Evolutionary conservation across 495 filamentous ascomycete species (phyloP), one percentile per base, ranked within the genome.

Genomic region (Aspergillus carlsbadensis): DNA sequence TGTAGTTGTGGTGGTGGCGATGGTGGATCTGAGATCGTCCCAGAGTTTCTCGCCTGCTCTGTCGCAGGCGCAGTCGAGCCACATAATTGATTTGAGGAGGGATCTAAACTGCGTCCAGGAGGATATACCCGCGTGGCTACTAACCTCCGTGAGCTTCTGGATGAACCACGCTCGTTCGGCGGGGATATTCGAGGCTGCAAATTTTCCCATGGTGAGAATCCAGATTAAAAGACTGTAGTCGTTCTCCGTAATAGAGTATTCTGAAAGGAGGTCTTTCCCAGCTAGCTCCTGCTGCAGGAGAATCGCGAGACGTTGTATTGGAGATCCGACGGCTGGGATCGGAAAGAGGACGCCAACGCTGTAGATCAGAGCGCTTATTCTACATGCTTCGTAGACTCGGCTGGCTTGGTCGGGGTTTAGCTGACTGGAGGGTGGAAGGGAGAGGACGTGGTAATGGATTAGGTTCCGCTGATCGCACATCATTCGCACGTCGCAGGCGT

Each of bases 261-360:
- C 5, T 3, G 15, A 26, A 21, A 33, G n/a, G 5, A 37, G 26
- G 6, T 22, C 17, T 6, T 0, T 20, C 7, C 20, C 15, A 2
- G 11, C 15, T 4, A 55, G 41, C 17, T 55, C 41, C 7, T 15
- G 5, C 5, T 36, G 22, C 33, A 55, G 21, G 14, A 31, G 29
- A 18, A 11, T 5, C 3, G 40, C 26, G 29, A 55, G 41, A 11
- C n/a, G 6, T 2, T 18, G n/a, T 26, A 45, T 14, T 1, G 52
- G 52, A 5, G 52, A 42, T 6, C 41, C 41, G 1, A 46, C 52
- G 10, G 22, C 24, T 14, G 52, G 52, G 8, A 55, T 34, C 20
- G 52, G 52, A 15, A 55, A 55, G 11, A 45, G 31, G 10, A 55
- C 52, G 20, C 52, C 52, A n/a, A 46, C 31, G 17, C 52, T 55